phyloP scores from a whole-genome alignment of 371 early-diverging fungal genomes.

The Lichtheimia ramosa region DNA sequence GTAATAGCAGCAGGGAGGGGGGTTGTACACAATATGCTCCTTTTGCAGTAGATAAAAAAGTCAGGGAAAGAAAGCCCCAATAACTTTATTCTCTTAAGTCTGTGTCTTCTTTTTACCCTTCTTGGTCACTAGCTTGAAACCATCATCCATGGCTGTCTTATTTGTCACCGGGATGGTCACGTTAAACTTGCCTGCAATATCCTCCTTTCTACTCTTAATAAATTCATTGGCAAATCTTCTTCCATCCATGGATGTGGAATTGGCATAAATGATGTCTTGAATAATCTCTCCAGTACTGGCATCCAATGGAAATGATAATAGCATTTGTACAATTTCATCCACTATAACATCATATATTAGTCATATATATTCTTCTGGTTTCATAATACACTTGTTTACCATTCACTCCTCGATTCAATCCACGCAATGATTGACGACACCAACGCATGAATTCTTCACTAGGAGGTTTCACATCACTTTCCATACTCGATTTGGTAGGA shows the following conservation, averaged over 20 bases:
- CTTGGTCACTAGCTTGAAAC: constrained; percentile 58
- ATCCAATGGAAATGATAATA: constrained; percentile 77
- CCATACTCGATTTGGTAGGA: constrained; percentile 16
- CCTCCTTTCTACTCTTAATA: constrained; percentile 74
- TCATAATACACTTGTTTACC: constrained; percentile 20
- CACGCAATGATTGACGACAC: constrained; percentile 70
- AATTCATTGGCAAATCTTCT: constrained; percentile 86
- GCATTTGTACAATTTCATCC: constrained; percentile 78
- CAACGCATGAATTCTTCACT: constrained; percentile 80
- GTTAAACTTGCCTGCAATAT: constrained; percentile 55
- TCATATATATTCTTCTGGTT: background rate
- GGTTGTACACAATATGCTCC: background rate
- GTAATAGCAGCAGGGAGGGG: background rate
- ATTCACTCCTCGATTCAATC: constrained; percentile 66
- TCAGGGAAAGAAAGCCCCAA: background rate
- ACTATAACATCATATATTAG: constrained; percentile 12
- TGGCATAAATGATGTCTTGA: constrained; percentile 77
- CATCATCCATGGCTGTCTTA: constrained; percentile 15
- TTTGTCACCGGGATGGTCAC: constrained; percentile 28
- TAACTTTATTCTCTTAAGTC: background rate
- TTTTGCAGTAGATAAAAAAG: background rate
- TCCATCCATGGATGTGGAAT: constrained; percentile 71
- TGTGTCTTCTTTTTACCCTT: constrained; percentile 49
- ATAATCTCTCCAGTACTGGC: constrained; percentile 75
- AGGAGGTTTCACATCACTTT: constrained; percentile 47